Evolutionary conservation across 202 grass and related monocot species (phyloP), one percentile per base, ranked within the genome.

Genomic region (Saccharum hybrid): DNA sequence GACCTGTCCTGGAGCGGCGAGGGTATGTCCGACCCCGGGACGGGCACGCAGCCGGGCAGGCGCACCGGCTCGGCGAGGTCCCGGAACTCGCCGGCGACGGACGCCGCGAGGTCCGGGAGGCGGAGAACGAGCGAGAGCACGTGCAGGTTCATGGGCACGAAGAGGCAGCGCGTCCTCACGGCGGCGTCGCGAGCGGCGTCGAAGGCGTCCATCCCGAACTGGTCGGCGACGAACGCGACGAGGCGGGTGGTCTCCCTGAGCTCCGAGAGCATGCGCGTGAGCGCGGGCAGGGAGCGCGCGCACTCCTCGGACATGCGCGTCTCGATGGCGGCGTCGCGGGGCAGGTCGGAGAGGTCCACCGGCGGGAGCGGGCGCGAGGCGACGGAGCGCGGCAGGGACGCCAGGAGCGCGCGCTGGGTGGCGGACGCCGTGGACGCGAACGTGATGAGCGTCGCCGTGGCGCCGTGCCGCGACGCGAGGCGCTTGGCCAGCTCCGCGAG

Each of bases 1-100:
- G 82, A 30, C 68, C 61, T 75, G 40, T 92, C 90, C 72, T 88
- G 90, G 18, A 92, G 59, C 8, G 90, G 75, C 3, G 43, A 21
- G 11, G 74, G 36, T 23, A 89, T 36, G 81, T 92, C 86, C 1
- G 3, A 0, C 2, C 83, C 85, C 0, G 76, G 83, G 45, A 92
- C 39, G 39, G 83, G 83, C 43, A 84, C 79, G 69, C 79, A 89
- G 19, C 86, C 86, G 0, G 90, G 83, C 10, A 86, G 79, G 10
- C 67, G n/a, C 3, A 92, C 22, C 3, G 90, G 85, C 9, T 76
- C 89, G 2, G 21, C 52, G 22, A 88, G 57, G 64, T 90, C 83
- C 0, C 79, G 43, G 59, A 86, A 94, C 86, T 90, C 83, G 19
- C 69, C 86, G 22, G 74, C 38, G 9, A 82, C 8, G 4, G 83